These are phyloP conservation scores for Dactylorhiza incarnata DNA, from an alignment of 106 monocot genomes.

Conservation along the genomic window DNA sequence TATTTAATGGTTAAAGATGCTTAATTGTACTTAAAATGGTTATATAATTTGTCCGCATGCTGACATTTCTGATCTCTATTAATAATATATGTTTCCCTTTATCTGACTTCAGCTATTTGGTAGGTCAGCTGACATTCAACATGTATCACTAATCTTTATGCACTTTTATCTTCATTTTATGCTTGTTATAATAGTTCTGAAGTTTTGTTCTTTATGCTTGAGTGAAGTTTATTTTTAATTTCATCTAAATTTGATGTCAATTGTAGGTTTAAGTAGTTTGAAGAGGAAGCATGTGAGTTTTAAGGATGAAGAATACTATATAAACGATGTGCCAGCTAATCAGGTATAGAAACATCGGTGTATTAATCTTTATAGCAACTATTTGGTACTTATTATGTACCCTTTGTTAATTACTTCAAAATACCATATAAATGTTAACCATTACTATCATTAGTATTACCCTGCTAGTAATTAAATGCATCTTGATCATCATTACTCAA, in stretches of 20 bases:
- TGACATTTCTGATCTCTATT: background rate
- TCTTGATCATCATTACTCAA: background rate
- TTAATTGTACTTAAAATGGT: background rate
- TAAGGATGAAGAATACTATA: slow-evolving; percentile 83
- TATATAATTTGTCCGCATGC: background rate
- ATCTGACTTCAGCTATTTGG: background rate
- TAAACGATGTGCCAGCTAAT: slow-evolving; percentile 82
- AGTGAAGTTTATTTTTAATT: background rate
- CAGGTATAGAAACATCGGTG: slow-evolving; percentile 31
- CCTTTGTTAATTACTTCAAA: background rate
- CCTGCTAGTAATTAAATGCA: background rate
- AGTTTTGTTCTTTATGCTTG: background rate
- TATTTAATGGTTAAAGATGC: background rate
- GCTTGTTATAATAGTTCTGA: background rate
- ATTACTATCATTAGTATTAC: background rate
- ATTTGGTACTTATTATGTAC: background rate
- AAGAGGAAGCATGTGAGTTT: slow-evolving; percentile 58
- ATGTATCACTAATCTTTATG: background rate
- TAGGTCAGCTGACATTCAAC: background rate
- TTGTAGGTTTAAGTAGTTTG: slow-evolving; percentile 44
- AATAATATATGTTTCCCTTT: background rate
- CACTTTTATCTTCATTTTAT: background rate
- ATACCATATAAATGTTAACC: background rate
- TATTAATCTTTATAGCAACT: background rate
- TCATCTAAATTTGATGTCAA: background rate